Percentiles rank a stretch among this genome's conserved stretches.
phyloP scores from a whole-genome alignment of 345 rosid species.

The Bretschneidera sinensis region DNA sequence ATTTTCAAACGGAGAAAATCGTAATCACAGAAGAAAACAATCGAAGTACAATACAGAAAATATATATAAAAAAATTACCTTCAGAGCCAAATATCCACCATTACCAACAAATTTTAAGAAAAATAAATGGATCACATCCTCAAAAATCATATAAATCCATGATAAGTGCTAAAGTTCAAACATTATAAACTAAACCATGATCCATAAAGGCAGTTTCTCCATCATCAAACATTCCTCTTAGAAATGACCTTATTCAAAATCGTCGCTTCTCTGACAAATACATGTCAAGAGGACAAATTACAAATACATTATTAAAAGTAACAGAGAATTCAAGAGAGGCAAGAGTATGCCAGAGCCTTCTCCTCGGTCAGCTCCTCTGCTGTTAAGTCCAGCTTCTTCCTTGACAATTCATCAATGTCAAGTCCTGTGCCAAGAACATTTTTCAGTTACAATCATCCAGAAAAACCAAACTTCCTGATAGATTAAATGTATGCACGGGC shows the following conservation, averaged over 20 bases:
- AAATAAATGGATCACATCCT: background rate
- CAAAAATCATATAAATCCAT: too few relatives aligned
- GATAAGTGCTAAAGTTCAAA: too few relatives aligned
- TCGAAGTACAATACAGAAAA: too few relatives aligned
- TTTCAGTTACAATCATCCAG: too few relatives aligned
- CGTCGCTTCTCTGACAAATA: constrained; percentile 9
- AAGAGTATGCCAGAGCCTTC: constrained; percentile 93
- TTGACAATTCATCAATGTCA: constrained; percentile 73
- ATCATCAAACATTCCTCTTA: constrained; percentile 8
- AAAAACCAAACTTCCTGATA: too few relatives aligned
- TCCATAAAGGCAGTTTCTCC: constrained; percentile 11
- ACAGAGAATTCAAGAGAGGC: constrained; percentile 51
- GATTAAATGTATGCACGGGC: too few relatives aligned
- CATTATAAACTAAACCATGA: background rate
- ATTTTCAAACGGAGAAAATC: too few relatives aligned
- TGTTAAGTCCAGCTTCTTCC: constrained; percentile 93
- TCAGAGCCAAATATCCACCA: too few relatives aligned
- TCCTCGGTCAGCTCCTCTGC: constrained; percentile 90
- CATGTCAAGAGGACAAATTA: background rate
- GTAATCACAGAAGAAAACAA: too few relatives aligned
- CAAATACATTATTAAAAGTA: background rate
- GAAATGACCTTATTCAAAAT: constrained; percentile 32
- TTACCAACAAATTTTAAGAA: too few relatives aligned
- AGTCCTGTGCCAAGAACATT: constrained; percentile 46
- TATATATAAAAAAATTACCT: too few relatives aligned